These are phyloP conservation scores for Oxytropis ochrocephala DNA, from an alignment of 306 rosid genomes.

Conservation along the genomic window DNA sequence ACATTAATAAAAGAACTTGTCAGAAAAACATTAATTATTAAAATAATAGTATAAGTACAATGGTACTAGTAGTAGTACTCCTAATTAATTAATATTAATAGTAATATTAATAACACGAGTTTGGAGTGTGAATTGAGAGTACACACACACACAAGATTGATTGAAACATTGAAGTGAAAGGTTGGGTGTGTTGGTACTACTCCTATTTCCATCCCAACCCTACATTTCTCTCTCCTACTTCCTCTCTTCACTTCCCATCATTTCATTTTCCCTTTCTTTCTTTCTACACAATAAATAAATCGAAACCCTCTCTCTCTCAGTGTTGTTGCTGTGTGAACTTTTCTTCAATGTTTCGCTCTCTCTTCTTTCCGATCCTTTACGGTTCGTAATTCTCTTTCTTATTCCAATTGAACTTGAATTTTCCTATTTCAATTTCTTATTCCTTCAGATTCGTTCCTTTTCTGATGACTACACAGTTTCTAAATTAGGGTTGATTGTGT, in stretches of 20 bases:
- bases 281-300: background rate
- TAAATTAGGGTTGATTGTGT: slow-evolving; percentile 21
- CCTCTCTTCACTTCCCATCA: slow-evolving; percentile 18
- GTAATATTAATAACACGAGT: background rate
- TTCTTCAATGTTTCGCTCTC: slow-evolving; percentile 30
- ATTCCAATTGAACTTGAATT: background rate
- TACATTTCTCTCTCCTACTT: slow-evolving; percentile 22
- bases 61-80: too few relatives aligned
- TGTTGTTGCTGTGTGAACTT: background rate
- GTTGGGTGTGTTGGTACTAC: background rate
- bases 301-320: background rate
- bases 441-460: background rate
- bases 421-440: background rate
- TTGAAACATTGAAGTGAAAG: slow-evolving; percentile 15
- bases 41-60: too few relatives aligned
- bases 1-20: too few relatives aligned
- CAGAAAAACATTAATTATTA: too few relatives aligned
- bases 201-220: background rate
- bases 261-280: background rate
- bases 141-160: background rate
- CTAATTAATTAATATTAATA: too few relatives aligned
- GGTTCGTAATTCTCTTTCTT: slow-evolving; percentile 26
- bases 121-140: background rate
- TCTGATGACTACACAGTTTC: background rate
- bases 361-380: slow-evolving; percentile 30